Conservation (phyloP, 2,329 filamentous ascomycete species). For the Aureobasidium sp. region DNA sequence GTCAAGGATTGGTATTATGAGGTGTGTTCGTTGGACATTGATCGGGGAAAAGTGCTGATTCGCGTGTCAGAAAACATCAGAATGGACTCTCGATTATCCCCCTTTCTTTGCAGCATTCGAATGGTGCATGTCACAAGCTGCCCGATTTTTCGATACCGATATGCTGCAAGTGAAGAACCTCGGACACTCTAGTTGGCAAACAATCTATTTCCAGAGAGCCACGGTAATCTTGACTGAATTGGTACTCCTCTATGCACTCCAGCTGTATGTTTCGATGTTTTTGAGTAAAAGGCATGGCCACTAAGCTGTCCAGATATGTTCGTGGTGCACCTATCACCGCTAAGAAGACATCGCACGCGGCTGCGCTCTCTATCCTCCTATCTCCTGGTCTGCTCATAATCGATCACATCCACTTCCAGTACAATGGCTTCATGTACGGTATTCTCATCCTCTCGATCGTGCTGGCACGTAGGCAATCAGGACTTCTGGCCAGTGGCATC, state of each 20-base stretch:
- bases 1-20: slow-evolving; percentile 92
- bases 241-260: slow-evolving; percentile 72
- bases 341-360: slow-evolving; percentile 74
- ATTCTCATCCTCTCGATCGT: slow-evolving; percentile 80
- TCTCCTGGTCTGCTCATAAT: slow-evolving; percentile 93
- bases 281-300: background rate
- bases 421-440: slow-evolving; percentile 95
- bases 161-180: slow-evolving; percentile 79
- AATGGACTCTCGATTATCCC: slow-evolving; percentile 99
- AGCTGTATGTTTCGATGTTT: slow-evolving; percentile 46
- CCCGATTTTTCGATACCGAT: slow-evolving; percentile 64
- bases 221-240: slow-evolving; percentile 82
- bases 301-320: slow-evolving; percentile 55
- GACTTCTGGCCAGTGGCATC: slow-evolving; percentile 68
- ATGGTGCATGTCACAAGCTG: slow-evolving; percentile 78
- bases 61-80: slow-evolving; percentile 63
- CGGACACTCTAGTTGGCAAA: slow-evolving; percentile 85
- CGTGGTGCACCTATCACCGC: slow-evolving; percentile 56
- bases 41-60: slow-evolving; percentile 16
- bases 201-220: slow-evolving; percentile 83
- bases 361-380: slow-evolving; percentile 78
- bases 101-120: slow-evolving; percentile 98
- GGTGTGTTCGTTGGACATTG: slow-evolving; percentile 32
- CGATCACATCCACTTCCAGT: slow-evolving; percentile 98
- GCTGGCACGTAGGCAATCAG: slow-evolving; percentile 65